These are phyloP conservation scores for Lentinula sp. DNA, from an alignment of 768 basidiomycete genomes.

Conservation along the genomic window DNA sequence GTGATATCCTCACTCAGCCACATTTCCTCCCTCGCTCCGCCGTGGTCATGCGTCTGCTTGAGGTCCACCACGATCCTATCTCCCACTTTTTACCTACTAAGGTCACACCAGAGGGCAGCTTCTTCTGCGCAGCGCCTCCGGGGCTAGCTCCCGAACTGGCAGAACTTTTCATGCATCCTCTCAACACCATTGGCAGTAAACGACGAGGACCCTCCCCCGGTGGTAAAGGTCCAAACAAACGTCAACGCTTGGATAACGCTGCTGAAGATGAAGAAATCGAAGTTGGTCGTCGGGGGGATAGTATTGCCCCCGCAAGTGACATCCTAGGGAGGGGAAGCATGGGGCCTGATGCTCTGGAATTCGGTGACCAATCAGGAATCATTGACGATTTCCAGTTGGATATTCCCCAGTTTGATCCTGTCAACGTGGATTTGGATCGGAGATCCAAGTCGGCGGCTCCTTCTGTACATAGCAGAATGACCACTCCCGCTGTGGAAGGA, in stretches of 20 bases:
- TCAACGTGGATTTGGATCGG: slow-evolving; percentile 33
- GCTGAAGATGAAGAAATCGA: slow-evolving; percentile 66
- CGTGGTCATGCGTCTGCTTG: slow-evolving; percentile 78
- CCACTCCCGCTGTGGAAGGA: slow-evolving; percentile 60
- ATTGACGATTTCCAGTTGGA: slow-evolving; percentile 74
- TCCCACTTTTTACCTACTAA: slow-evolving; percentile 83
- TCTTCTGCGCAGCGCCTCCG: slow-evolving; percentile 81
- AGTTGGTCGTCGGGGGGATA: slow-evolving; percentile 60
- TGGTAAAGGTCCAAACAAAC: slow-evolving; percentile 53
- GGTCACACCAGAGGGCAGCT: slow-evolving; percentile 61
- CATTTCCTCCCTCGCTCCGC: slow-evolving; percentile 83
- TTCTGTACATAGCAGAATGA: slow-evolving; percentile 56
- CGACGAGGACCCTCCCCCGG: slow-evolving; percentile 57
- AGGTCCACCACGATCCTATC: slow-evolving; percentile 80
- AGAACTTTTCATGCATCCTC: slow-evolving; percentile 79
- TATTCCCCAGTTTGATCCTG: slow-evolving; percentile 42
- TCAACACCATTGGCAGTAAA: slow-evolving; percentile 45
- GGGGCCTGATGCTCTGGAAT: slow-evolving; percentile 56
- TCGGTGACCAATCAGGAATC: slow-evolving; percentile 47
- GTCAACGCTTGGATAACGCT: slow-evolving; percentile 45
- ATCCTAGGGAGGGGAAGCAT: slow-evolving; percentile 48
- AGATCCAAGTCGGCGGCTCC: slow-evolving; percentile 44
- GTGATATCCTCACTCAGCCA: slow-evolving; percentile 72
- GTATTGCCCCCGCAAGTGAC: slow-evolving; percentile 55
- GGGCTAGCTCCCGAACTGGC: slow-evolving; percentile 78